These are phyloP conservation scores for Thielaviopsis cerberus DNA, from an alignment of 2,329 filamentous ascomycete genomes.

Conservation along the genomic window DNA sequence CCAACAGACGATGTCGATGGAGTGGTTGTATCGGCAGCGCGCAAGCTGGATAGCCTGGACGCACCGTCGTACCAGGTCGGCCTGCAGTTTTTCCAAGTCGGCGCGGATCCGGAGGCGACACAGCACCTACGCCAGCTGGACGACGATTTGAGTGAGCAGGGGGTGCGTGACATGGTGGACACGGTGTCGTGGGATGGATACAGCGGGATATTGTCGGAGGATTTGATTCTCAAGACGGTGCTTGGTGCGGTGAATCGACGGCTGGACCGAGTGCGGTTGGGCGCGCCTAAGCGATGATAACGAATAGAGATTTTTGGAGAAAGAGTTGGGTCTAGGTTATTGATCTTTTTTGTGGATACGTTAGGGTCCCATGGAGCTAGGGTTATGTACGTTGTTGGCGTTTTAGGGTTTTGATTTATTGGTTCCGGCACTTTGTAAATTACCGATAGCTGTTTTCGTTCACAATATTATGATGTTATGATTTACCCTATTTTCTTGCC, in stretches of 20 bases:
- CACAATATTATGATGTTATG: not conserved
- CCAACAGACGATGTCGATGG: slow-evolving; percentile 63
- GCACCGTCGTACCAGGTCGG: slow-evolving; percentile 70
- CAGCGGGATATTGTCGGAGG: slow-evolving; percentile 38
- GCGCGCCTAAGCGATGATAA: slow-evolving; percentile 10
- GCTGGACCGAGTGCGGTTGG: slow-evolving; percentile 17
- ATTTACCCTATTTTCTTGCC: not conserved
- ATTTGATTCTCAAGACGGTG: slow-evolving; percentile 64
- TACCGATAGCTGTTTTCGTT: not conserved
- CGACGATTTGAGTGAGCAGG: slow-evolving; percentile 39
- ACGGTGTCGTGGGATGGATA: slow-evolving; percentile 55
- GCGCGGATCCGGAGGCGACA: slow-evolving; percentile 47
- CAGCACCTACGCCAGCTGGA: slow-evolving; percentile 54
- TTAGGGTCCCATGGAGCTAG: not conserved
- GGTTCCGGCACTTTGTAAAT: too few relatives aligned
- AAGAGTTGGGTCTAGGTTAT: not conserved
- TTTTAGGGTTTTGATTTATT: too few relatives aligned
- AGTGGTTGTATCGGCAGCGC: slow-evolving; percentile 47
- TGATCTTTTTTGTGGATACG: not conserved
- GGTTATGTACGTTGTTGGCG: not conserved
- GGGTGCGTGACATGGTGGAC: slow-evolving; percentile 75
- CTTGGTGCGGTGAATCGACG: slow-evolving; percentile 52
- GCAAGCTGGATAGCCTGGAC: slow-evolving; percentile 47
- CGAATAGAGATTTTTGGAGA: not conserved
- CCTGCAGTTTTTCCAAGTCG: slow-evolving; percentile 92